phyloP scores from a whole-genome alignment of 2,329 filamentous ascomycete species.

The Penicillium verrucosum region DNA sequence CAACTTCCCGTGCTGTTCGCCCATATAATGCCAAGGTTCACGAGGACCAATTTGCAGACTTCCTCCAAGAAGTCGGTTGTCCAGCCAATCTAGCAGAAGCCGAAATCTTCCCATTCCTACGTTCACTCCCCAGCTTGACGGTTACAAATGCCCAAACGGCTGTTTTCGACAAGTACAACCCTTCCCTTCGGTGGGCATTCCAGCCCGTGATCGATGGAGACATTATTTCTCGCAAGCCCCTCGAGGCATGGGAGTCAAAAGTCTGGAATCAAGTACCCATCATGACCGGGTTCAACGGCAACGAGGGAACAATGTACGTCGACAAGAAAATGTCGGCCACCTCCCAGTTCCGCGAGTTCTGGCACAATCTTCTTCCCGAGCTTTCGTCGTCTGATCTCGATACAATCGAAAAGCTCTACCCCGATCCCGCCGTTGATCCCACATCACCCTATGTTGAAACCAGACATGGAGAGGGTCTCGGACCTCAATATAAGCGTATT shows the following conservation, averaged over 20 bases:
- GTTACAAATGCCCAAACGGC: constrained; percentile 42
- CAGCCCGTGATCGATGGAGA: constrained; percentile 66
- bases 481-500: constrained; percentile 52
- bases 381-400: constrained; percentile 53
- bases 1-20: constrained; percentile 48
- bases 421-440: constrained; percentile 50
- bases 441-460: constrained; percentile 27
- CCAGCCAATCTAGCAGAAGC: constrained; percentile 21
- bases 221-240: constrained; percentile 57
- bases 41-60: constrained; percentile 46
- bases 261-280: constrained; percentile 58
- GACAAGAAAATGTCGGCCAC: constrained; percentile 48
- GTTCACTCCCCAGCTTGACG: constrained; percentile 35
- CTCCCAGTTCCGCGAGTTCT: constrained; percentile 59
- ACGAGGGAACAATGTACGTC: constrained; percentile 67
- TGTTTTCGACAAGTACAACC: constrained; percentile 48
- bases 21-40: constrained; percentile 42
- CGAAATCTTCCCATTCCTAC: constrained; percentile 43
- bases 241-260: constrained; percentile 56
- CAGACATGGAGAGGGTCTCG: constrained; percentile 33
- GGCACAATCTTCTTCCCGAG: constrained; percentile 58
- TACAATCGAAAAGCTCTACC: constrained; percentile 59
- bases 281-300: constrained; percentile 67
- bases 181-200: constrained; percentile 56
- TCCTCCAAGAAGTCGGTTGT: constrained; percentile 39